phyloP scores from a whole-genome alignment of 768 basidiomycete species.

The Lactarius indigo region DNA sequence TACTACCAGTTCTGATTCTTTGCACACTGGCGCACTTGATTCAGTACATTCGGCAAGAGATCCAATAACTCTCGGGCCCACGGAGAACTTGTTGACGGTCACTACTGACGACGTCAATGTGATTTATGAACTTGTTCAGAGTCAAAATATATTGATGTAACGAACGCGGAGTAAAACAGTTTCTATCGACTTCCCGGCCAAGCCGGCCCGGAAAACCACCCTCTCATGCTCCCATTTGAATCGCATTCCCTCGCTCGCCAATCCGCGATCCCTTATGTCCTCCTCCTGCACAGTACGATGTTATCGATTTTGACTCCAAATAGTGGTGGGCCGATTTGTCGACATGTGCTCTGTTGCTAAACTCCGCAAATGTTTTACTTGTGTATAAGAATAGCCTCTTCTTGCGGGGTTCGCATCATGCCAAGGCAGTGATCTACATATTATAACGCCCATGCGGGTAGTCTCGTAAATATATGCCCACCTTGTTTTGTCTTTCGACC shows the following conservation, averaged over 20 bases:
- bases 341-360: background rate
- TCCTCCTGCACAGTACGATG: background rate
- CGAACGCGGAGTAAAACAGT: background rate
- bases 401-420: background rate
- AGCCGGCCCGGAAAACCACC: background rate
- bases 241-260: background rate
- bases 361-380: background rate
- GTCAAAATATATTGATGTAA: background rate
- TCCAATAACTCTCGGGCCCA: background rate
- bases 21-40: background rate
- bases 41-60: background rate
- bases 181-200: background rate
- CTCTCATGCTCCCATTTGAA: background rate
- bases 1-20: background rate
- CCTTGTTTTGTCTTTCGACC: background rate
- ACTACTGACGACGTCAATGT: background rate
- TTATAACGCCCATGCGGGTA: background rate
- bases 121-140: background rate
- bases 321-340: background rate
- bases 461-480: background rate
- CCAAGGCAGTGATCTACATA: background rate
- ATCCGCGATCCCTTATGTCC: background rate
- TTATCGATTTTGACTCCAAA: background rate
- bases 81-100: background rate
- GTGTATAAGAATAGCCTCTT: background rate